Evolutionary conservation across 179 eudicot species (phyloP), one percentile per base, ranked within the genome.

Genomic region (Gypsophila paniculata): DNA sequence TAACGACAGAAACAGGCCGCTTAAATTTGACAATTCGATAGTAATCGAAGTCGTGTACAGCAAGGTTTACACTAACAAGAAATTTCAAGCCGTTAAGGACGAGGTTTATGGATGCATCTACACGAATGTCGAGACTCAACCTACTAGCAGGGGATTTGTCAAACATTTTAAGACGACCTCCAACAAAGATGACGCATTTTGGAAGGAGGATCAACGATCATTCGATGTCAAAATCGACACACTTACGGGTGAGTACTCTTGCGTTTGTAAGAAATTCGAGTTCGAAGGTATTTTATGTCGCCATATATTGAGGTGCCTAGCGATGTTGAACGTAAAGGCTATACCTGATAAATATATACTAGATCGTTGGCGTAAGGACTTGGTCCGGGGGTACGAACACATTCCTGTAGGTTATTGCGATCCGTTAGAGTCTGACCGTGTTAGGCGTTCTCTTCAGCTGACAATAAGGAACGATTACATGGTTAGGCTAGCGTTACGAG

Each of bases 321-420:
- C 0, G 46, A 74, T 2, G 3, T 9, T 9, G 71, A 74, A 42
- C 13, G n/a, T 74, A 0, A 49, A 17, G 17, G 7, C 2, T 17
- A 74, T 74, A 21, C 65, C 65, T 0, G 46, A 55, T 11, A 74
- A 65, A 23, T 65, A 55, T 19, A 59, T 74, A 2, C 44, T 71
- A 36, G 8, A 44, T 42, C 15, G 57, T 25, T 71, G 67, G 66
- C 60, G 74, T 14, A 71, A 60, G 25, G 65, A 60, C 32, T 0
- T 59, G n/a, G 57, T 60, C 0, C 25, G 67, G 5, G 18, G 29
- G 0, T 46, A 71, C 11, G 67, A 71, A 25, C 2, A 48, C 7
- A 44, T 71, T 0, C 9, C 9, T 6, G 26, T 59, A 0, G 6
- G 18, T 0, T 71, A 71, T 13, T 42, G 4, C 34, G 34, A 29